Evolutionary conservation across 768 basidiomycete species (phyloP).

Genomic region (Pulveroboletus sp.): DNA sequence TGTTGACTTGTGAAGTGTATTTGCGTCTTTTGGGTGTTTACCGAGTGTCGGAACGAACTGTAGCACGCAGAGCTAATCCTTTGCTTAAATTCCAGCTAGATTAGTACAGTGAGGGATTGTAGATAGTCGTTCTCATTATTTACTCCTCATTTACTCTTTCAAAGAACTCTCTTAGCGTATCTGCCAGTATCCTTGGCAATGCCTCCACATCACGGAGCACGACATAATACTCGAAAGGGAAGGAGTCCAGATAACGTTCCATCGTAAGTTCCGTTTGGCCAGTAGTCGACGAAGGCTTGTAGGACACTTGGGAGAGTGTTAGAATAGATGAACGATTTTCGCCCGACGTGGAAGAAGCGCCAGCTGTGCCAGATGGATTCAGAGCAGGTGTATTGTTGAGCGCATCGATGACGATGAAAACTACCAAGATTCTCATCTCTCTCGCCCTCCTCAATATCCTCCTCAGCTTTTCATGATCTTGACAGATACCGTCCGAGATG

Average conservation of each 20-base stretch:
- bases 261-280: constrained; percentile 85
- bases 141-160: constrained; percentile 71
- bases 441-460: constrained; percentile 77
- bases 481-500: constrained; percentile 98
- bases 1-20: constrained; percentile 30
- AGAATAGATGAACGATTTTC: constrained; percentile 71
- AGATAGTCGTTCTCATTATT: neutral
- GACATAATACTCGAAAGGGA: constrained; percentile 97
- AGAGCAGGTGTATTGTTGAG: constrained; percentile 46
- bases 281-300: constrained; percentile 44
- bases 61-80: constrained; percentile 1
- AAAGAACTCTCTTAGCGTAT: constrained; percentile 89
- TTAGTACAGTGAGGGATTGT: neutral
- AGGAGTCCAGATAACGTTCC: constrained; percentile 87
- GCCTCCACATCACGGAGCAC: constrained; percentile 89
- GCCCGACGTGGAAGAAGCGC: constrained; percentile 12
- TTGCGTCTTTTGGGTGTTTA: neutral
- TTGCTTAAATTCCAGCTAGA: neutral
- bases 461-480: constrained; percentile 85
- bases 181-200: constrained; percentile 82
- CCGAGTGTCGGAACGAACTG: neutral
- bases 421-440: constrained; percentile 89
- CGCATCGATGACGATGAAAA: constrained; percentile 94
- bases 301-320: constrained; percentile 88
- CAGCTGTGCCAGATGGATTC: constrained; percentile 5